Evolutionary conservation across 108 stramenopile species (phyloP).

Genomic region (Epithemia pelagica): DNA sequence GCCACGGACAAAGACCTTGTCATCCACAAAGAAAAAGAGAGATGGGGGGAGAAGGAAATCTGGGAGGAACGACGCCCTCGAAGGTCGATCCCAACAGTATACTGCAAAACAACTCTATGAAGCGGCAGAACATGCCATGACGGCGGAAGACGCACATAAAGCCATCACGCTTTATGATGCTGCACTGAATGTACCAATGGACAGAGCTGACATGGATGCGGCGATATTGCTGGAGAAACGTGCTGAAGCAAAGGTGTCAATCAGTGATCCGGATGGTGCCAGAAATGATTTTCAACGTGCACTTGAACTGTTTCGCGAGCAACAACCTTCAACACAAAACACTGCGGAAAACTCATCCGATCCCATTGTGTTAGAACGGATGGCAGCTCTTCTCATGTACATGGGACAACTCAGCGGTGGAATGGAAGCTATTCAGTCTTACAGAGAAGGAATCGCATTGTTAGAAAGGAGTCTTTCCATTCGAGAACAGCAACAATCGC

Average conservation of each 20-base stretch:
- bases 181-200: background rate
- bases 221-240: slow-evolving; percentile 51
- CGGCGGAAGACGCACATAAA: background rate
- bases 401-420: slow-evolving; percentile 68
- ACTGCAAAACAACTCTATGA: slow-evolving; percentile 14
- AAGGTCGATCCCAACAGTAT: slow-evolving; percentile 4
- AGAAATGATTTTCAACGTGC: slow-evolving; percentile 54
- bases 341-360: background rate
- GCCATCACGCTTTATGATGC: slow-evolving; percentile 1
- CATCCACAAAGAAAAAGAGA: background rate
- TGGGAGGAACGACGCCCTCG: slow-evolving; percentile 2
- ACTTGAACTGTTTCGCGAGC: slow-evolving; percentile 34
- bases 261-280: slow-evolving; percentile 62
- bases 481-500: background rate
- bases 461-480: slow-evolving; percentile 13
- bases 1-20: background rate
- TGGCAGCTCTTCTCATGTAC: slow-evolving; percentile 62
- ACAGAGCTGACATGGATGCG: background rate
- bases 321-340: slow-evolving; percentile 29
- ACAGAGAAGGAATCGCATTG: slow-evolving; percentile 44
- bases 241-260: slow-evolving; percentile 59
- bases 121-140: slow-evolving; percentile 18
- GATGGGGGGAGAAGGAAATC: background rate
- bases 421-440: slow-evolving; percentile 59
- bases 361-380: slow-evolving; percentile 14